Conservation (phyloP, 257 asterid species). For the Nicotiana benthamiana region DNA sequence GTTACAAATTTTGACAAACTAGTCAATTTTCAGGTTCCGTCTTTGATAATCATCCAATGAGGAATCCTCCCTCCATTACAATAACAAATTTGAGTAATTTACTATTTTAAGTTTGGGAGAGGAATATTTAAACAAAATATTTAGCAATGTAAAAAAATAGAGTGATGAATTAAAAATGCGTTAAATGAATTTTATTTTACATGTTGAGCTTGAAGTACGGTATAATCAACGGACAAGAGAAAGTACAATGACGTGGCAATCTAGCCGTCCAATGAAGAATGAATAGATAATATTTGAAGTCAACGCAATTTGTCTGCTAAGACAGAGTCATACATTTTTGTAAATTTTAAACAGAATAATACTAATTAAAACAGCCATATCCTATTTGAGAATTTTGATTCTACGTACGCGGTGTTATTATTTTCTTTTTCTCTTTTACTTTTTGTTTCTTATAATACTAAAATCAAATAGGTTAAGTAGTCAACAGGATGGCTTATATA, state of each 20-base stretch:
- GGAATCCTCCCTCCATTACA: neutral
- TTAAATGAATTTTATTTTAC: neutral
- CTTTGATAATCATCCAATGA: no score
- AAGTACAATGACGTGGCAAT: neutral
- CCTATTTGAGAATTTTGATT: neutral
- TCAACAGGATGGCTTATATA: no score
- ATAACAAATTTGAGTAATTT: neutral
- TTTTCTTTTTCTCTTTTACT: neutral
- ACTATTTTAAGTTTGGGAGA: neutral
- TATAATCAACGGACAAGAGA: neutral
- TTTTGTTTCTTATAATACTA: no score
- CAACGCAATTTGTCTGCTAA: constrained; percentile 1
- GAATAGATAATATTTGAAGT: neutral
- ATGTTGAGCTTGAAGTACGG: neutral
- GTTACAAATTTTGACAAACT: no score
- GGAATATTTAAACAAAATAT: neutral
- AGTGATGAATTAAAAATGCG: neutral
- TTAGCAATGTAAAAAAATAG: neutral
- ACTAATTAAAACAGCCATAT: neutral
- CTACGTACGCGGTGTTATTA: neutral
- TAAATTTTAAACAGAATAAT: neutral
- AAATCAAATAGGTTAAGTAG: no score
- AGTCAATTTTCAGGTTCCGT: no score
- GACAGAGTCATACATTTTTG: neutral
- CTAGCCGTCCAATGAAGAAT: neutral